phyloP scores from a whole-genome alignment of 257 asterid species.

The Solanum piurae region DNA sequence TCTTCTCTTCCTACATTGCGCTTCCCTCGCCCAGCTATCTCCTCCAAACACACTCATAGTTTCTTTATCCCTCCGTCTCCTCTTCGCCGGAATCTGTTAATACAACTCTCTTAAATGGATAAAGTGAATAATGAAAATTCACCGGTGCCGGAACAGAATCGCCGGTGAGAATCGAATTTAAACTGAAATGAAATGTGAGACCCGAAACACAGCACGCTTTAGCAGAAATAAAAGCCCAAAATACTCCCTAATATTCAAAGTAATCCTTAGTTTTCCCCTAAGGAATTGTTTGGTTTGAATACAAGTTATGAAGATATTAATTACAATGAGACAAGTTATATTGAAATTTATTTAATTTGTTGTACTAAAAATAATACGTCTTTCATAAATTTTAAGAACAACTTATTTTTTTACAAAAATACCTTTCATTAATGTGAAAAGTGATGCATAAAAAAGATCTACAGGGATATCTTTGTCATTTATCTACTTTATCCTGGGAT shows the following conservation, averaged over 20 bases:
- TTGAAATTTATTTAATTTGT: no score
- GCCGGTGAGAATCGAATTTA: not conserved
- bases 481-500: no score
- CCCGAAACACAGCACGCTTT: not conserved
- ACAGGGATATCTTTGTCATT: no score
- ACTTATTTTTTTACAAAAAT: no score
- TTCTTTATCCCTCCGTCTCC: not conserved
- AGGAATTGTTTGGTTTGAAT: no score
- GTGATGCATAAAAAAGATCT: no score
- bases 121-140: not conserved
- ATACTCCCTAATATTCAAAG: not conserved
- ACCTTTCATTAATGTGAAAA: no score
- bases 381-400: no score
- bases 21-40: slow-evolving; percentile 71
- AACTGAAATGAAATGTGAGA: not conserved
- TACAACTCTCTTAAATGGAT: not conserved
- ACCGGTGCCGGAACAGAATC: not conserved
- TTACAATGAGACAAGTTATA: no score
- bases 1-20: slow-evolving; percentile 54
- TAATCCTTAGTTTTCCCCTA: no score
- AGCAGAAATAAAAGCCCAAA: not conserved
- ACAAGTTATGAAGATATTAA: no score
- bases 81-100: not conserved
- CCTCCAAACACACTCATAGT: slow-evolving; percentile 77
- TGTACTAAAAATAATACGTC: no score